Evolutionary conservation across 768 basidiomycete genomes (phyloP).

Genomic region (Mycena kentingensis): DNA sequence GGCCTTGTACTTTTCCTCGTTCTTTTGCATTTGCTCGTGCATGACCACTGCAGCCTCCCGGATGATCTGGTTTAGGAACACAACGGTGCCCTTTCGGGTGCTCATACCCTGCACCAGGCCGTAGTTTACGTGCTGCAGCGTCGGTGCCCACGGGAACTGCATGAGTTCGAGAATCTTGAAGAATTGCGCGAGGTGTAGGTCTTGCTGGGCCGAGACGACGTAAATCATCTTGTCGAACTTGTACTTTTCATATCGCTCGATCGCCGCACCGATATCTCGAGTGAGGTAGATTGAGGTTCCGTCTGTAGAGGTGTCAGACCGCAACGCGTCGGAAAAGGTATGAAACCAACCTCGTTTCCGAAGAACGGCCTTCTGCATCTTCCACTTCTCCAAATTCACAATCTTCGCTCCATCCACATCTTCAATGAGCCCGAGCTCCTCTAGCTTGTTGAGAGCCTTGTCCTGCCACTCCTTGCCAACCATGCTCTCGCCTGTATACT

Average conservation of each 20-base stretch:
- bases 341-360: conserved; percentile 68
- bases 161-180: conserved; percentile 93
- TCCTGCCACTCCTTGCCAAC: conserved; percentile 76
- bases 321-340: background rate
- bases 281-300: conserved; percentile 94
- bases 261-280: conserved; percentile 92
- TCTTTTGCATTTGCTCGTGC: conserved; percentile 96
- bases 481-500: conserved; percentile 88
- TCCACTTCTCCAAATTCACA: conserved; percentile 86
- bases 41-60: conserved; percentile 85
- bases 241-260: conserved; percentile 90
- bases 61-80: conserved; percentile 92
- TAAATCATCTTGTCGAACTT: conserved; percentile 90
- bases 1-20: conserved; percentile 87
- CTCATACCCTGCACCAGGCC: conserved; percentile 95
- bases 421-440: conserved; percentile 72
- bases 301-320: conserved; percentile 47
- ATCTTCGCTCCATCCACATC: conserved; percentile 82
- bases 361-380: conserved; percentile 88
- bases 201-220: conserved; percentile 85
- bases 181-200: conserved; percentile 86
- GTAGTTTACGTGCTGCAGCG: conserved; percentile 86
- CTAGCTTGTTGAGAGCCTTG: conserved; percentile 65
- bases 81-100: conserved; percentile 89
- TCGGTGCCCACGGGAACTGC: conserved; percentile 84